Conservation (phyloP, 1,284 basidiomycete species). For the Trametes polyzona region DNA sequence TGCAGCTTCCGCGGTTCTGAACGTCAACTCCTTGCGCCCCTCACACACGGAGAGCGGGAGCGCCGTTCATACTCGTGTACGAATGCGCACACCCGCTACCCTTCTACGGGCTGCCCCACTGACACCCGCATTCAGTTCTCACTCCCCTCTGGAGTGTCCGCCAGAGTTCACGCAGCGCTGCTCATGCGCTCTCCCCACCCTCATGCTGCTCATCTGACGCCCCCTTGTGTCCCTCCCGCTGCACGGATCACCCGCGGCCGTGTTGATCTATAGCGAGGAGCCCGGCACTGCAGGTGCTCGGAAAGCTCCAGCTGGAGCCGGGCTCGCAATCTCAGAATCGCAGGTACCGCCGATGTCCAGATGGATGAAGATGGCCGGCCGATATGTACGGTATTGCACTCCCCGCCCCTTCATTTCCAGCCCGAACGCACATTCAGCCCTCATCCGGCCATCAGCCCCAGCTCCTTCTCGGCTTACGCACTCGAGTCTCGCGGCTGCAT, state of each 20-base stretch:
- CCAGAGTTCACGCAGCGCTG: neutral
- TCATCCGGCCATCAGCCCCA: constrained; percentile 12
- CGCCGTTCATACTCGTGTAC: neutral
- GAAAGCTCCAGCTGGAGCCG: too few species aligned
- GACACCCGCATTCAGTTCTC: neutral
- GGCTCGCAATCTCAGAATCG: too few species aligned
- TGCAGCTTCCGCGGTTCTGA: neutral
- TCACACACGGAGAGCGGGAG: neutral
- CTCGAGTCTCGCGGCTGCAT: too few species aligned
- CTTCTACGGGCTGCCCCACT: neutral
- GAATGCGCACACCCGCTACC: neutral
- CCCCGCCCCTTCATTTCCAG: constrained; percentile 5
- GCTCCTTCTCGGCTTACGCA: neutral
- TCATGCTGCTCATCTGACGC: constrained; percentile 5
- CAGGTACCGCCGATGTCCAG: constrained; percentile 1
- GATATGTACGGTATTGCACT: too few species aligned
- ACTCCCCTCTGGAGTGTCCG: neutral
- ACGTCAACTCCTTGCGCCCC: neutral
- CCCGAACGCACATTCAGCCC: neutral
- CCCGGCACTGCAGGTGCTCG: too few species aligned
- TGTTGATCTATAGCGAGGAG: constrained; percentile 15
- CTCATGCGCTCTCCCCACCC: constrained; percentile 4
- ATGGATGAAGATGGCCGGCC: too few species aligned
- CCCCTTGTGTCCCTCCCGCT: neutral
- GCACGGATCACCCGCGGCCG: constrained; percentile 13